Evolutionary conservation across 225 moss, liverwort and hornwort genomes (phyloP), one percentile per base, ranked within the genome.

Genomic region (Physcomitrium patens): DNA sequence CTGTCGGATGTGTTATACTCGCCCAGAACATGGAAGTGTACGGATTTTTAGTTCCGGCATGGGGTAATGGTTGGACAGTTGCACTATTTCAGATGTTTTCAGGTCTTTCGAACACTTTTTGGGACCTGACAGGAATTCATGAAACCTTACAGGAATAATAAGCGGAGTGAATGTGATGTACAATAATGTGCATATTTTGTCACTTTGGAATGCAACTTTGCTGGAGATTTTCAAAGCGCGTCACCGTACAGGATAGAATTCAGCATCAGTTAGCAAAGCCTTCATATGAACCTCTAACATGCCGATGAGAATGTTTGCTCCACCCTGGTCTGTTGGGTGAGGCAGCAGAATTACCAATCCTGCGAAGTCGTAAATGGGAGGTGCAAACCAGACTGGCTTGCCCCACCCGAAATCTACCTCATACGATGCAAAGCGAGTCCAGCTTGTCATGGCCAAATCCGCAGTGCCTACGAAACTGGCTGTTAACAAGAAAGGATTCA

Each of bases 391-490:
- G 3, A 75, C 46, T 0, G 93, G 91, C 27, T 18, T 71, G 42
- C 93, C 91, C 79, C 84, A 81, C 7, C 93, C 93, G 42, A 87
- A 91, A 63, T 91, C 86, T 62, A 86, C 20, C 5, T 83, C 70
- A 60, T 85, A 93, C 8, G 58, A 57, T 12, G 68, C n/a, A 15
- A 86, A 77, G 27, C 67, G 72, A 17, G 52, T 66, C 93, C 93
- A 91, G 81, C 86, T 88, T 12, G 83, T 86, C 55, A 93, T 43
- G 3, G 93, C 86, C n/a, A 87, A 9, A 60, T 88, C 86, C 8
- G 86, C 70, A 13, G 80, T 69, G 74, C 81, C 68, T 18, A 79
- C 27, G 51, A 88, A 91, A 63, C 81, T 84, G n/a, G 84, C 68
- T 23, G 53, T 72, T 12, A 93, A 70, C 22, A 50, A 18, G 16